phyloP scores from a whole-genome alignment of 2,329 filamentous ascomycete species.

The Fusarium sp. region DNA sequence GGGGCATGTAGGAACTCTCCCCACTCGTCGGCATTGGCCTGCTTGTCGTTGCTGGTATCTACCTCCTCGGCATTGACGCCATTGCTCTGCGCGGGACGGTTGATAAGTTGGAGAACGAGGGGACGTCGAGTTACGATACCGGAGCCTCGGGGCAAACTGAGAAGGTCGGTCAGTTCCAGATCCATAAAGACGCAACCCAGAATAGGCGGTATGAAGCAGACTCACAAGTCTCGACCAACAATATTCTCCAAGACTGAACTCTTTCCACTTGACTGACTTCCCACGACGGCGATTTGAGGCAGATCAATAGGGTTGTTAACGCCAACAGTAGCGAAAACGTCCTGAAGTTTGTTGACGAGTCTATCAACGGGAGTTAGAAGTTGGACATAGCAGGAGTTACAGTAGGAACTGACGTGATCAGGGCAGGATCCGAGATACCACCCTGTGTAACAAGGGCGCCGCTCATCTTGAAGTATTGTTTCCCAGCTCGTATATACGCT shows the following conservation, averaged over 20 bases:
- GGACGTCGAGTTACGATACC: conserved; percentile 97
- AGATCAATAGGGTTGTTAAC: conserved; percentile 99
- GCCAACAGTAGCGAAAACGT: conserved; percentile 98
- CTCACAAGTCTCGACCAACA: conserved; percentile 97
- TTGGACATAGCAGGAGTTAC: conserved; percentile 28
- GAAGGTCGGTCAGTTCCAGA: conserved; percentile 31
- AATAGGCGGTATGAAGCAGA: conserved; percentile 45
- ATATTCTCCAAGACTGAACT: conserved; percentile 99
- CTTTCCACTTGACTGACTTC: conserved; percentile 99
- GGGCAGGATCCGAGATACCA: conserved; percentile 74
- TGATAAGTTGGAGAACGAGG: conserved; percentile 97
- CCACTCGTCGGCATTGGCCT: conserved; percentile 95
- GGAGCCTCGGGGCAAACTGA: conserved; percentile 92
- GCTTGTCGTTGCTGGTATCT: conserved; percentile 78
- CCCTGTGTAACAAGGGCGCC: conserved; percentile 60
- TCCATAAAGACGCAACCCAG: conserved; percentile 12
- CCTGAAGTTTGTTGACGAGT: conserved; percentile 98
- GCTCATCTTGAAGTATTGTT: conserved; percentile 50
- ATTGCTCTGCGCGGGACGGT: conserved; percentile 81
- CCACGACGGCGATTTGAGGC: conserved; percentile 97
- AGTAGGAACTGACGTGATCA: conserved; percentile 67
- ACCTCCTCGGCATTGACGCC: conserved; percentile 76
- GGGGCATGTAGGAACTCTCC: conserved; percentile 98
- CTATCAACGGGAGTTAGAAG: conserved; percentile 54
- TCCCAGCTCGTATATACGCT: conserved; percentile 24